Percentiles rank a stretch among this genome's conserved stretches.
Evolutionary conservation across 768 basidiomycete genomes (phyloP).

Genomic region (Solioccasus polychromus): DNA sequence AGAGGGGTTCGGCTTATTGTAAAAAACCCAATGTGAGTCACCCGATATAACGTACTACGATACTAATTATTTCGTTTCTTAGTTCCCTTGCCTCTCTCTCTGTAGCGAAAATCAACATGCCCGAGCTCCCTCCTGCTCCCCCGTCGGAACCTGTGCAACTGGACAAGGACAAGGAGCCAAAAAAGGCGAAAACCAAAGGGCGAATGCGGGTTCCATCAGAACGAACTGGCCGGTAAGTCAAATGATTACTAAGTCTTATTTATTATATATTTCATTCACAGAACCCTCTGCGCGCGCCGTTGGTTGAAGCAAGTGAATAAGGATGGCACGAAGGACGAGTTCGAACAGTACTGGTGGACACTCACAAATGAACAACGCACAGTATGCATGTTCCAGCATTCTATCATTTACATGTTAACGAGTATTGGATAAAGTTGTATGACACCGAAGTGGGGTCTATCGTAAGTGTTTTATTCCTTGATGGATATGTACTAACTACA

Average conservation of each 20-base stretch:
- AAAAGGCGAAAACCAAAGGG: not conserved
- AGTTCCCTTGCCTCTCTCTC: not conserved
- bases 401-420: no score
- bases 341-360: not conserved
- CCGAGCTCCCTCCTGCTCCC: not conserved
- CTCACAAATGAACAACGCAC: not conserved
- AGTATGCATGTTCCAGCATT: not conserved
- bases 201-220: not conserved
- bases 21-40: no score
- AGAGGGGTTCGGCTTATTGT: no score
- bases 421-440: no score
- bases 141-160: not conserved
- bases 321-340: conserved; percentile 1
- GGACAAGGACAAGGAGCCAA: not conserved
- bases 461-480: no score
- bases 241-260: not conserved
- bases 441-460: no score
- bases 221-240: not conserved
- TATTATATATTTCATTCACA: not conserved
- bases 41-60: no score
- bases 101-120: not conserved
- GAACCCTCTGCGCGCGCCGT: not conserved
- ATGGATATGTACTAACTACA: no score
- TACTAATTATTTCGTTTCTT: not conserved
- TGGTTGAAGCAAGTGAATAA: conserved; percentile 4